Percentiles rank a stretch among this genome's conserved stretches.
phyloP scores from a whole-genome alignment of 129 eudicot species.

The Gnaphalium uliginosum region DNA sequence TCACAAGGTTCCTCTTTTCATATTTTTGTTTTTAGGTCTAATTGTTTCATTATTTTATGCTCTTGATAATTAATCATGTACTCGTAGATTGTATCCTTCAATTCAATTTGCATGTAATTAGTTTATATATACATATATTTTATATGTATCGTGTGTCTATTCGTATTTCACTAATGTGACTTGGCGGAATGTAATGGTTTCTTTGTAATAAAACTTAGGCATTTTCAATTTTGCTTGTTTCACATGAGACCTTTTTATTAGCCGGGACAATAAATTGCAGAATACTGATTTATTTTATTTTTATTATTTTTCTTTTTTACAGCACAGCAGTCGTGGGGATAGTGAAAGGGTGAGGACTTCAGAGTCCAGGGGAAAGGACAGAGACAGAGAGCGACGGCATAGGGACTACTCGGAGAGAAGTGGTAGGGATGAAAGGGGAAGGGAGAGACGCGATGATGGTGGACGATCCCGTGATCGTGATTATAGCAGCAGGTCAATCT shows the following conservation, averaged over 20 bases:
- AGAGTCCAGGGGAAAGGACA: constrained; percentile 40
- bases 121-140: background rate
- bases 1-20: constrained; percentile 12
- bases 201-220: background rate
- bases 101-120: background rate
- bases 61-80: background rate
- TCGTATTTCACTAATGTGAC: background rate
- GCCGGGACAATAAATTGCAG: background rate
- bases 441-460: constrained; percentile 56
- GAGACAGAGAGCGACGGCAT: constrained; percentile 49
- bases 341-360: constrained; percentile 6
- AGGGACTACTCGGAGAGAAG: constrained; percentile 48
- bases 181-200: background rate
- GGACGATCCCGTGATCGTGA: constrained; percentile 54
- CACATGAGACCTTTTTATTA: background rate
- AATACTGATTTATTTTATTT: constrained; percentile 5
- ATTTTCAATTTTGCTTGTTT: background rate
- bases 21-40: background rate
- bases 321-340: constrained; percentile 4
- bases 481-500: constrained; percentile 69
- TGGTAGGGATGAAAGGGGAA: constrained; percentile 56
- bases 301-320: background rate
- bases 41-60: background rate
- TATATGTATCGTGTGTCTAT: background rate
- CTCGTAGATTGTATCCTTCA: background rate